Conservation (phyloP, 1,139 yeast genomes). For the Scheffersomyces insectosa region DNA sequence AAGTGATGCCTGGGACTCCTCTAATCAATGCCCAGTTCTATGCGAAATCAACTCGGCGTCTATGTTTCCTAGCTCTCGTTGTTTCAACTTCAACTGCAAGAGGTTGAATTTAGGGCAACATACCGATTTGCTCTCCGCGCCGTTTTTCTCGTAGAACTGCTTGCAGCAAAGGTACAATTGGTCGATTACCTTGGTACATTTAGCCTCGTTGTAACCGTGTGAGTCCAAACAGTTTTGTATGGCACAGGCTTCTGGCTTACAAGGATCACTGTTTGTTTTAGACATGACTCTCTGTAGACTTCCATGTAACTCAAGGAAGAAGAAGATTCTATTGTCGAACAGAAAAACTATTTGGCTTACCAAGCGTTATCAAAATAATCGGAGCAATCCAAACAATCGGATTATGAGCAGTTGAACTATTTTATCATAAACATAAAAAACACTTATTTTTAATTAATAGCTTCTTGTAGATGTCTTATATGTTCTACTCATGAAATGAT, state of each 20-base stretch:
- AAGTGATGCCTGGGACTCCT: too few relatives aligned
- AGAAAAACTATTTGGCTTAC: too few relatives aligned
- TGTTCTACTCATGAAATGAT: too few relatives aligned
- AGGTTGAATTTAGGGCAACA: constrained; percentile 67
- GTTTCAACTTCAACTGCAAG: constrained; percentile 57
- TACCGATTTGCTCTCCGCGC: constrained; percentile 54
- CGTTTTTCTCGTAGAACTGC: constrained; percentile 52
- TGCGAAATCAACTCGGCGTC: constrained; percentile 50
- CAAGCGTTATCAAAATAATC: too few relatives aligned
- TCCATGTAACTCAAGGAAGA: too few relatives aligned
- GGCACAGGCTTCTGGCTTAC: constrained; percentile 69
- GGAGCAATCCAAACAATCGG: too few relatives aligned
- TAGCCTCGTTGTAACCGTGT: constrained; percentile 60
- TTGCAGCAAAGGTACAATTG: constrained; percentile 62
- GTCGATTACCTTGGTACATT: constrained; percentile 60
- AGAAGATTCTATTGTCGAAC: too few relatives aligned
- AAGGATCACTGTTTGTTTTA: constrained; percentile 24
- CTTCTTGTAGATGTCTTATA: too few relatives aligned
- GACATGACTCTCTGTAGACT: not conserved
- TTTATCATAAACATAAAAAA: too few relatives aligned
- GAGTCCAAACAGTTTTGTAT: constrained; percentile 63
- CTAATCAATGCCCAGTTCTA: constrained; percentile 4
- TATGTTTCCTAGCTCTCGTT: constrained; percentile 49
- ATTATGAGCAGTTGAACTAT: too few relatives aligned
- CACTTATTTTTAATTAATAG: too few relatives aligned